Evolutionary conservation across 2,329 filamentous ascomycete species (phyloP).

Genomic region (Epichloe sibirici): DNA sequence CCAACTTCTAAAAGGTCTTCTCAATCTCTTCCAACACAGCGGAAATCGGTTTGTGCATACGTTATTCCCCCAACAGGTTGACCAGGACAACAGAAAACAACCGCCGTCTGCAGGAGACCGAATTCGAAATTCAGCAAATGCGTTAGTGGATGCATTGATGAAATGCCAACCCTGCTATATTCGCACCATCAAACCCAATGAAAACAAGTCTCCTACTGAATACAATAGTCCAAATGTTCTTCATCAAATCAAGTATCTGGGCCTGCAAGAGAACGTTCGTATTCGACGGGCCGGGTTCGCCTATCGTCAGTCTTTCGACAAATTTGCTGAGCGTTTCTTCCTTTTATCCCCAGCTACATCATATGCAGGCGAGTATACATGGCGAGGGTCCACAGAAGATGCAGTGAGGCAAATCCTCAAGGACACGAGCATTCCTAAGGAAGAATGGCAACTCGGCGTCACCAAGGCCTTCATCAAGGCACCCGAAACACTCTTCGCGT

Average conservation of each 20-base stretch:
- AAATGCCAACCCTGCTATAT: conserved; percentile 97
- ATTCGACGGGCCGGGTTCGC: conserved; percentile 95
- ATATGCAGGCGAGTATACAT: conserved; percentile 94
- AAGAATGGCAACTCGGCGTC: conserved; percentile 95
- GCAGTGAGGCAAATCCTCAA: conserved; percentile 88
- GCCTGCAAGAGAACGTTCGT: conserved; percentile 97
- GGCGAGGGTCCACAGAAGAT: conserved; percentile 77
- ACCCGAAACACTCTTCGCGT: conserved; percentile 87
- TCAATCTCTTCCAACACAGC: conserved; percentile 76
- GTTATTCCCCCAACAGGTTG: conserved; percentile 83
- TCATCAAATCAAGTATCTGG: conserved; percentile 97
- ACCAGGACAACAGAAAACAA: conserved; percentile 88
- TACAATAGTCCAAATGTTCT: conserved; percentile 88
- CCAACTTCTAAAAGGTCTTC: conserved; percentile 82
- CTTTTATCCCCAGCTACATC: conserved; percentile 86
- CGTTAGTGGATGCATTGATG: conserved; percentile 89
- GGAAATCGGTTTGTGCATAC: conserved; percentile 77
- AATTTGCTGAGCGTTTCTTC: conserved; percentile 96
- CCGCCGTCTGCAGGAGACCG: conserved; percentile 93
- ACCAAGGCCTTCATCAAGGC: conserved; percentile 98
- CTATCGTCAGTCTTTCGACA: conserved; percentile 93
- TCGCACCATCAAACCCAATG: conserved; percentile 97
- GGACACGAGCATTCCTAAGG: conserved; percentile 86
- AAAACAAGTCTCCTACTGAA: conserved; percentile 91
- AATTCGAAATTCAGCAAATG: conserved; percentile 89